These are phyloP conservation scores for Pythium sukuiense DNA, from an alignment of 352 stramenopile genomes.

Conservation along the genomic window DNA sequence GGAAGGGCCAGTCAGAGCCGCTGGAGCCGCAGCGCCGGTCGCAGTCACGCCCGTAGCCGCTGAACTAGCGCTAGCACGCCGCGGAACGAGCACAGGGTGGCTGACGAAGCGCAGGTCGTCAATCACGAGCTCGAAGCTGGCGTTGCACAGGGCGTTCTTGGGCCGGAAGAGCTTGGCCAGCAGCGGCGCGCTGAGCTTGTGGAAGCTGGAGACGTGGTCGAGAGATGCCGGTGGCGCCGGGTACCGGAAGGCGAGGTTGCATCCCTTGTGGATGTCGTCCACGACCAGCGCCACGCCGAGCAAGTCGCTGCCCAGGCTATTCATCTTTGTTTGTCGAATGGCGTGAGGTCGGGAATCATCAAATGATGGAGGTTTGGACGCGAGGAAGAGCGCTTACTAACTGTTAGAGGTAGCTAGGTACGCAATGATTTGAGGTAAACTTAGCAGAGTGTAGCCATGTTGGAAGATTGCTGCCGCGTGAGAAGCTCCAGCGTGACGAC, in stretches of 20 bases:
- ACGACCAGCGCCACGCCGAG: slow-evolving; percentile 82
- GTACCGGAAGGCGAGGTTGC: slow-evolving; percentile 86
- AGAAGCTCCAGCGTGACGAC: slow-evolving; percentile 17
- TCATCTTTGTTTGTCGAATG: slow-evolving; percentile 19
- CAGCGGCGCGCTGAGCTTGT: slow-evolving; percentile 69
- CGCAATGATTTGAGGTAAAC: background rate
- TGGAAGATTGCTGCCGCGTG: background rate
- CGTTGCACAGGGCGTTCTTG: slow-evolving; percentile 87
- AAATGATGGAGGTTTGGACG: slow-evolving; percentile 10
- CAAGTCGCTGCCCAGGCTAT: slow-evolving; percentile 22
- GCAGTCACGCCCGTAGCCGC: background rate
- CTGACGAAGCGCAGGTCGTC: slow-evolving; percentile 87
- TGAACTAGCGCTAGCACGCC: slow-evolving; percentile 22
- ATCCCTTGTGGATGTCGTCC: slow-evolving; percentile 88
- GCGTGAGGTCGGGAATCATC: slow-evolving; percentile 3
- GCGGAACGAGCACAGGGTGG: slow-evolving; percentile 76
- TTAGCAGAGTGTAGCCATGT: slow-evolving; percentile 7
- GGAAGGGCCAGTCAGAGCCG: background rate
- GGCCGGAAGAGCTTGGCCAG: slow-evolving; percentile 87
- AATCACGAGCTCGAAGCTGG: slow-evolving; percentile 87
- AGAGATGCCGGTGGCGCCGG: slow-evolving; percentile 45
- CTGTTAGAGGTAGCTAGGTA: background rate
- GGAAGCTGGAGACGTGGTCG: slow-evolving; percentile 68
- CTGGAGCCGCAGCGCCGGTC: background rate
- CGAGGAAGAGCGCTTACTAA: background rate